Evolutionary conservation across 2,329 filamentous ascomycete genomes (phyloP).

Genomic region (Diaporthe citrichinensis): DNA sequence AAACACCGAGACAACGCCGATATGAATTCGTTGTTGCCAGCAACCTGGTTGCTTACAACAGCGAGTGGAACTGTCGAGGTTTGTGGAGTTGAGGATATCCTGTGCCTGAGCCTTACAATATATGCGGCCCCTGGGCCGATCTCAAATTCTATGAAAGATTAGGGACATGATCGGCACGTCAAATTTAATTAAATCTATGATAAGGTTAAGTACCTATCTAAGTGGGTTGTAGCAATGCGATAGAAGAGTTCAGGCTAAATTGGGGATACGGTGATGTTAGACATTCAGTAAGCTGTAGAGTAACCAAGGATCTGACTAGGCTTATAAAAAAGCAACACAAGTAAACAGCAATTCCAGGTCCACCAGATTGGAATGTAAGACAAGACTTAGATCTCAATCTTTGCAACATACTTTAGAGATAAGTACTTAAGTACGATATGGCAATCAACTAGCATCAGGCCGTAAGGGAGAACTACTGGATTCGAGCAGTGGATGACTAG

Average conservation of each 20-base stretch:
- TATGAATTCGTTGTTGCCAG: not conserved
- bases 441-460: not conserved
- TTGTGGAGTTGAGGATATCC: no score
- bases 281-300: not conserved
- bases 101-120: not conserved
- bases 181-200: not conserved
- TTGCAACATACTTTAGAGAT: not conserved
- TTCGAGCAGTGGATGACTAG: not conserved
- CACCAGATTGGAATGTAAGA: not conserved
- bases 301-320: not conserved
- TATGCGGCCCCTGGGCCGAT: not conserved
- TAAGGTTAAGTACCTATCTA: not conserved
- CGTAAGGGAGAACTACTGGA: not conserved
- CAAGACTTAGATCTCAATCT: not conserved
- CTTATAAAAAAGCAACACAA: not conserved
- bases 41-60: not conserved
- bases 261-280: not conserved
- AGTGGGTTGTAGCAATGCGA: slow-evolving; percentile 1
- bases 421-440: no score
- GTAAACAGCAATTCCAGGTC: not conserved
- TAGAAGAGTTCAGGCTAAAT: slow-evolving; percentile 14
- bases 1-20: slow-evolving; percentile 9
- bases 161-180: not conserved
- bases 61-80: not conserved
- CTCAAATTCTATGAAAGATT: not conserved